Base-by-base conservation (phyloP, 2,329 filamentous ascomycete species). In the Trichoderma brevicompactum region DNA sequence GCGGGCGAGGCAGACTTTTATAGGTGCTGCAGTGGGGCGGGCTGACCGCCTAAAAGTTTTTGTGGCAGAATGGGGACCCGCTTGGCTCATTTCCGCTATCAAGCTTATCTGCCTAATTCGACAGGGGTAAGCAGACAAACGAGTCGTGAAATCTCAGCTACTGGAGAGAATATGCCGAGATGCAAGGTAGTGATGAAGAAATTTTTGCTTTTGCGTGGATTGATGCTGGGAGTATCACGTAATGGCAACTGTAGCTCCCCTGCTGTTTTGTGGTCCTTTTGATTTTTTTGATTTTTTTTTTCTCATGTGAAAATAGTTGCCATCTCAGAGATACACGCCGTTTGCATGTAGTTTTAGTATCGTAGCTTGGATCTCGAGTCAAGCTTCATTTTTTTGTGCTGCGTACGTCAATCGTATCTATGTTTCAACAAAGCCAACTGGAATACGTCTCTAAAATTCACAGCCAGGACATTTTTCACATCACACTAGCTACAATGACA, bases 1-100 rank as follows among this genome's bases (percentile, higher is more conserved):
- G 73, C 70, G 70, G 74, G 69, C 65, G 58, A 41, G 70, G 15
- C 10, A 54, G 10, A 32, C 74, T 83, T 79, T 83, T 65, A 65
- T 65, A 65, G 28, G 28, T 48, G 48, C 36, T 53, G 3, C 9
- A 32, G 56, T 61, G 55, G 64, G 44, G 44, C 32, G 23, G 15
- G 7, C 19, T 61, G 64, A 65, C 64, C 64, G 64, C 68, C 66
- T 68, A 70, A 69, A 70, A 70, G 59, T 69, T 71, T 68, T 61
- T 54, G n/a, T 44, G 69, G 68, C 68, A 70, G 69, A 70, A 69
- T 32, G 7, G 9, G 9, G 7, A 38, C 40, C 40, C 46, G 53
- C 38, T 53, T 48, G 55, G 38, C 19, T 59, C 10, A 59, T 59
- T 46, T 59, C 43, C 55, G 8, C n/a, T 49, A 38, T 49, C 32